Evolutionary conservation across 495 filamentous ascomycete species (phyloP), one percentile per base, ranked within the genome.

Genomic region (Xanthoparmelia taractica): DNA sequence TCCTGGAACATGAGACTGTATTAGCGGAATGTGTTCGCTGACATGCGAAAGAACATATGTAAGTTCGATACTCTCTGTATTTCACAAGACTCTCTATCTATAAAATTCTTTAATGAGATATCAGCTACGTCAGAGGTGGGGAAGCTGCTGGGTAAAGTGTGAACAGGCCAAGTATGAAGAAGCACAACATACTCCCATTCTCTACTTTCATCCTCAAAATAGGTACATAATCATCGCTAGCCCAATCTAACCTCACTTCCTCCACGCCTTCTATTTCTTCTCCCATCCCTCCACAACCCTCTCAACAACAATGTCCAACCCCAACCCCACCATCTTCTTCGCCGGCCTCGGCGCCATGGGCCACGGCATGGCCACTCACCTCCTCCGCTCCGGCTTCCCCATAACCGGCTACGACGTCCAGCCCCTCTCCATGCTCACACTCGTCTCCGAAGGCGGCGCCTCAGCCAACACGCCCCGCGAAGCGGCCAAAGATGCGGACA

Each of bases 331-430:
- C 57, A 0, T 92, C 60, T 84, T 87, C 66, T 92, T 92, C 75
- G 86, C 89, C 63, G 90, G 90, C 78, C 86, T 94, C 10, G 90
- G 90, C 66, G 89, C 90, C 75, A 94, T 92, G 90, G 90, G 90
- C 69, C 90, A 89, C 71, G 89, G 89, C 66, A 93, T 92, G 87
- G 89, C 90, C 68, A 87, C 84, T 45, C 81, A 91, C 68, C 83
- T 94, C 54, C 74, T 92, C 66, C 86, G 85, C 68, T 74, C 83
- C 50, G 85, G 84, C 63, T 88, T 87, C 70, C 55, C 75, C 2
- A 87, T 94, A 25, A 88, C 83, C 40, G 88, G 87, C 56, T 94
- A 84, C 71, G 90, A 94, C 70, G 82, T 92, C 62, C 90, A 84
- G 77, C 76, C 76, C 1, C 85, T 87, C n/a, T 84, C 87, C 0